phyloP scores from a whole-genome alignment of 148 eudicot species.

The Pouteria glomerata region DNA sequence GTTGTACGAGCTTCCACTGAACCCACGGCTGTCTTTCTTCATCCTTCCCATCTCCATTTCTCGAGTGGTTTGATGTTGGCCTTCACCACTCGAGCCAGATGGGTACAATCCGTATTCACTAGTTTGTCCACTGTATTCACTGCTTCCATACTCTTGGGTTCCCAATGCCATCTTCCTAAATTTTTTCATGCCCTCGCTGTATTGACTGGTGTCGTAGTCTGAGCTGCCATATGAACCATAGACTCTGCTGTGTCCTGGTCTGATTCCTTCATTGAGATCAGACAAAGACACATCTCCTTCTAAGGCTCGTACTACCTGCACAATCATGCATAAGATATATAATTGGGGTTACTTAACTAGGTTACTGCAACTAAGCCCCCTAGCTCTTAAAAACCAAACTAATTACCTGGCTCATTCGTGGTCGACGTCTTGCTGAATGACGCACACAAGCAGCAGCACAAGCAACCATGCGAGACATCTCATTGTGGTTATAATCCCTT shows the following conservation, averaged over 20 bases:
- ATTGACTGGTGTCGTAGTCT: slow-evolving; percentile 59
- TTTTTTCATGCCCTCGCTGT: slow-evolving; percentile 67
- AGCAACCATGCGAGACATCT: slow-evolving; percentile 86
- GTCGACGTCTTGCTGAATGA: slow-evolving; percentile 85
- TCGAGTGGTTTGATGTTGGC: slow-evolving; percentile 42
- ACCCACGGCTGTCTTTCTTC: slow-evolving; percentile 48
- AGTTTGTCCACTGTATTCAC: slow-evolving; percentile 62
- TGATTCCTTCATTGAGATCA: slow-evolving; percentile 61
- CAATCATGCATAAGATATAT: too few relatives aligned
- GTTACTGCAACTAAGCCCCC: too few relatives aligned
- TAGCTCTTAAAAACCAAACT: too few relatives aligned
- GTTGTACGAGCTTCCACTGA: slow-evolving; percentile 23
- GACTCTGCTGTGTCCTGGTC: slow-evolving; percentile 57
- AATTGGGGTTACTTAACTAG: background rate
- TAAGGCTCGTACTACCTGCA: slow-evolving; percentile 78
- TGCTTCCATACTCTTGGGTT: slow-evolving; percentile 59
- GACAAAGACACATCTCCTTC: slow-evolving; percentile 78
- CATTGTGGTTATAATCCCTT: slow-evolving; percentile 43
- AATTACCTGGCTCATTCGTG: slow-evolving; percentile 92
- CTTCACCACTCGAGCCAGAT: slow-evolving; percentile 76
- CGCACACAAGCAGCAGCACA: slow-evolving; percentile 97
- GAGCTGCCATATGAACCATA: slow-evolving; percentile 68
- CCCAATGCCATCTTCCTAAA: slow-evolving; percentile 58
- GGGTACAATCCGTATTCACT: slow-evolving; percentile 77
- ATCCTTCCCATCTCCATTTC: slow-evolving; percentile 62